phyloP scores from a whole-genome alignment of 2,329 filamentous ascomycete genomes.

The Paraconiothyrium brasiliense region DNA sequence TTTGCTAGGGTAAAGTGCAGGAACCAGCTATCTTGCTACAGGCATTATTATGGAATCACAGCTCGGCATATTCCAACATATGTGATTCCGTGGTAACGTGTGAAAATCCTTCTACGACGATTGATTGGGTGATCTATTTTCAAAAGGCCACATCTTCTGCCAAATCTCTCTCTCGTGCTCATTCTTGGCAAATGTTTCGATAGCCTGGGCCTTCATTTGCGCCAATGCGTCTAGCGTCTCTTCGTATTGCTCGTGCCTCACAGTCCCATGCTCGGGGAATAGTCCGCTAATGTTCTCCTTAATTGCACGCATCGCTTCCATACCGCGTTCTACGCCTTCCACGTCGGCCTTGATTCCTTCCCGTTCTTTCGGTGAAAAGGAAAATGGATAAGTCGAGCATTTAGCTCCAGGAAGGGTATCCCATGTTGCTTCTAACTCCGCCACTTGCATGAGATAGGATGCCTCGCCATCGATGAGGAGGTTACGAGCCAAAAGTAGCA shows the following conservation, averaged over 20 bases:
- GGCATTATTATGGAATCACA: too few relatives aligned
- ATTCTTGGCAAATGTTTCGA: conserved; percentile 30
- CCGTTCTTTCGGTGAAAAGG: conserved; percentile 34
- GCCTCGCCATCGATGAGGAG: conserved; percentile 47
- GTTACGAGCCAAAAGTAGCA: conserved; percentile 45
- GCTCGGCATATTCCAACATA: too few relatives aligned
- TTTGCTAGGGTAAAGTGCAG: too few relatives aligned
- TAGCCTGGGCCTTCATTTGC: conserved; percentile 37
- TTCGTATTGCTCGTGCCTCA: conserved; percentile 35
- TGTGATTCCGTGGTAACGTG: too few relatives aligned
- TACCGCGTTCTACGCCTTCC: conserved; percentile 35
- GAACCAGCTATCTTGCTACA: too few relatives aligned
- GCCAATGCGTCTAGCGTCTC: conserved; percentile 34
- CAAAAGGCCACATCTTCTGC: conserved; percentile 35
- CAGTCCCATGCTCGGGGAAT: conserved; percentile 38
- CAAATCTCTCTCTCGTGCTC: conserved; percentile 32
- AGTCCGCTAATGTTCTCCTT: conserved; percentile 35
- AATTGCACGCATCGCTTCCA: conserved; percentile 39
- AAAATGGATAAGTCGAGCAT: conserved; percentile 28
- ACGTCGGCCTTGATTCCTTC: conserved; percentile 34
- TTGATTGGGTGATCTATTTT: not conserved
- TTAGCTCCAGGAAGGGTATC: conserved; percentile 28
- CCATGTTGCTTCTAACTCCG: conserved; percentile 40
- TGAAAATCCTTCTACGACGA: too few relatives aligned
- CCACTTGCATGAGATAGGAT: conserved; percentile 24